phyloP scores from a whole-genome alignment of 306 rosid genomes.

The Cicer cuneatum region DNA sequence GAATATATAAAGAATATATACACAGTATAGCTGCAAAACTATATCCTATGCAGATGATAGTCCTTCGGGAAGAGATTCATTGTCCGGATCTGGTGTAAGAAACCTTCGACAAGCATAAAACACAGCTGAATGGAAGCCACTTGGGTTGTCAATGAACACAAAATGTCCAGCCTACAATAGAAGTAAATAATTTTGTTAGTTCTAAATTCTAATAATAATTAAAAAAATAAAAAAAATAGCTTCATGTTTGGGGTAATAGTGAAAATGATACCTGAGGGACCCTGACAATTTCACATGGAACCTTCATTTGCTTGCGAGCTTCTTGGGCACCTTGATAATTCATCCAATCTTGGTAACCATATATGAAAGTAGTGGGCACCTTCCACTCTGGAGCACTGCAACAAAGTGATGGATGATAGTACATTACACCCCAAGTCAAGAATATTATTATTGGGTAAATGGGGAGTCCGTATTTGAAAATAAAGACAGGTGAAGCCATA shows the following conservation, averaged over 20 bases:
- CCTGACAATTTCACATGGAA: slow-evolving; percentile 90
- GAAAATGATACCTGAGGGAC: slow-evolving; percentile 76
- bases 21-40: slow-evolving; percentile 3
- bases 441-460: slow-evolving; percentile 3
- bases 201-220: slow-evolving; percentile 23
- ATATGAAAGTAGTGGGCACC: slow-evolving; percentile 92
- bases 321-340: slow-evolving; percentile 87
- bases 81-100: slow-evolving; percentile 59
- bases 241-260: slow-evolving; percentile 33
- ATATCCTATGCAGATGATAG: slow-evolving; percentile 61
- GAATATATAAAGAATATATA: neutral
- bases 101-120: slow-evolving; percentile 79
- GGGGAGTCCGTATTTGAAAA: slow-evolving; percentile 12
- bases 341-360: slow-evolving; percentile 92
- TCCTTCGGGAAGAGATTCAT: slow-evolving; percentile 75
- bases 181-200: slow-evolving; percentile 17
- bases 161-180: slow-evolving; percentile 83
- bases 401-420: slow-evolving; percentile 26
- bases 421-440: neutral
- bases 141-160: slow-evolving; percentile 84
- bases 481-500: slow-evolving; percentile 12
- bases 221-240: neutral
- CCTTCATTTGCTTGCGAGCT: slow-evolving; percentile 87
- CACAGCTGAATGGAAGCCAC: slow-evolving; percentile 81
- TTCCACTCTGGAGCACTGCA: slow-evolving; percentile 91